Evolutionary conservation across 139 green algal genomes (phyloP), one percentile per base, ranked within the genome.

Genomic region (Dunaliella primolecta): DNA sequence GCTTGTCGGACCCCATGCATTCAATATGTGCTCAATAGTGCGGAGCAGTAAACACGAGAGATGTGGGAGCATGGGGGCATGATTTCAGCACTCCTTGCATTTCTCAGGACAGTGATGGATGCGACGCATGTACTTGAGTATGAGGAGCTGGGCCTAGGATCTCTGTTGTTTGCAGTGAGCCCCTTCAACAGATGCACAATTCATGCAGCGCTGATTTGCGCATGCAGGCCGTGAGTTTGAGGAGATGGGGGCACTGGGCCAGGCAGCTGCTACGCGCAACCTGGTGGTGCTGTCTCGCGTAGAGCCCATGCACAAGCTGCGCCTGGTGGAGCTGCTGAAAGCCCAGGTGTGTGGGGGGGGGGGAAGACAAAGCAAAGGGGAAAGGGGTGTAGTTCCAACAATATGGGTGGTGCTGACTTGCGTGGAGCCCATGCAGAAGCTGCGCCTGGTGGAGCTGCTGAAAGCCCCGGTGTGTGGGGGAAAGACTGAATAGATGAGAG

Each of bases 381-480:
- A 29, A 72, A 72, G 21, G 20, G 20, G 20, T 72, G 21, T 20
- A 82, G 30, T 3, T 33, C n/a, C n/a, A n/a, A n/a, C n/a, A n/a
- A n/a, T n/a, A n/a, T n/a, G n/a, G 79, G 38, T 46, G 2, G 92
- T 99, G 77, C 95, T 99, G 84, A 91, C 93, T 0, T 91, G 97
- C 2, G 97, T 98, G 29, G 96, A 99, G 92, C 97, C 97, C 1
- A 82, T 89, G 78, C 96, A 99, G 89, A 98, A 98, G 88, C 92
- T 90, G 38, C 82, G 89, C 23, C 96, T 99, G 56, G 96, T 99
- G 46, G 92, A 97, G 81, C 86, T 98, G 75, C 91, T 99, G 27
- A 92, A 94, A 86, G 84, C 86, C 27, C 85, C 92, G 88, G 96
- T 94, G 33, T 0, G 92, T 25, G 30, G 36, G 83, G 23, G n/a